A percentile compares a stretch with the other conserved stretches of the same genome.
Evolutionary conservation across 75 land plant genomes (phyloP).

Genomic region (Larix kaempferi): DNA sequence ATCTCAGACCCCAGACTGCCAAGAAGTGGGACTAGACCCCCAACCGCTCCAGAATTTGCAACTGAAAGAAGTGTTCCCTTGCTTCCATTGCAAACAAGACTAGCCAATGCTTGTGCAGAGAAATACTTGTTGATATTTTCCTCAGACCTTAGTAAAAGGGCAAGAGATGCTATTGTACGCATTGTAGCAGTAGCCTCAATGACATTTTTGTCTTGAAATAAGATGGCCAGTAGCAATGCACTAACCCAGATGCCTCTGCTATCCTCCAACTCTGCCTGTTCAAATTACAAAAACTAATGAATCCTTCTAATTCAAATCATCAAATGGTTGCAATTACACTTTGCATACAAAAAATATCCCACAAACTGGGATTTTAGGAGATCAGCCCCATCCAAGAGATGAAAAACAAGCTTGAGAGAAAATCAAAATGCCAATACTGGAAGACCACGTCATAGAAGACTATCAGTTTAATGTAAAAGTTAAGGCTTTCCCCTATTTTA

Average conservation of each 20-base stretch:
- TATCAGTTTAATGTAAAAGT: background rate
- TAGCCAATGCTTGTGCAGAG: constrained; percentile 52
- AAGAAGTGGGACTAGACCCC: constrained; percentile 34
- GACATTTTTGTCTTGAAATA: constrained; percentile 25
- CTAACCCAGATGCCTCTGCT: constrained; percentile 33
- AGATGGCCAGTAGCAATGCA: constrained; percentile 22
- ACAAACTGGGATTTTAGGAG: background rate
- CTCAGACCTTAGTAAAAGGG: constrained; percentile 31
- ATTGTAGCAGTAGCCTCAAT: constrained; percentile 30
- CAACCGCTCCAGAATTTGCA: constrained; percentile 47
- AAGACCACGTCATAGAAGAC: background rate
- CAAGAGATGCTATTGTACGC: constrained; percentile 35
- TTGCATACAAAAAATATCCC: background rate
- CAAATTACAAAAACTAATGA: background rate
- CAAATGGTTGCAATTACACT: background rate
- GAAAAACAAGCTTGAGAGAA: background rate
- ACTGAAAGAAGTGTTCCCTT: constrained; percentile 46
- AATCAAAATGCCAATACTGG: background rate
- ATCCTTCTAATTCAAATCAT: background rate
- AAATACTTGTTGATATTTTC: constrained; percentile 44
- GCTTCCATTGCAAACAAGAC: constrained; percentile 55
- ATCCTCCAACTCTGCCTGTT: constrained; percentile 27
- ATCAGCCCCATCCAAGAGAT: background rate
- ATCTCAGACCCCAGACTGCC: constrained; percentile 37
- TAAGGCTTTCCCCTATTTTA: background rate